Evolutionary conservation across 768 basidiomycete species (phyloP).

Genomic region (Hebeloma cylindrosporum): DNA sequence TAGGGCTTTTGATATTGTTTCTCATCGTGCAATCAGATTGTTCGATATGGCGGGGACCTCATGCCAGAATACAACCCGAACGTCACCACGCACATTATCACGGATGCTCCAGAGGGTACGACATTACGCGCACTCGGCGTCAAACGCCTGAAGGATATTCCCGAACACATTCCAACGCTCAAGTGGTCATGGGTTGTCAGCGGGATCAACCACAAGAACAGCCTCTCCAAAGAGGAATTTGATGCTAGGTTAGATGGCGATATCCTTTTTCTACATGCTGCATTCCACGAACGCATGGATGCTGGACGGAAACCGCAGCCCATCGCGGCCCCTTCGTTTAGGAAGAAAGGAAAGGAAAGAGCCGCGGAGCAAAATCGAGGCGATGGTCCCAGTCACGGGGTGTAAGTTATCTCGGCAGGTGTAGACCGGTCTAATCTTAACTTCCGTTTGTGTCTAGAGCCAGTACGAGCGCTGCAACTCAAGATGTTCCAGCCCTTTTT

Average conservation of each 20-base stretch:
- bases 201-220: conserved; percentile 30
- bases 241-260: conserved; percentile 33
- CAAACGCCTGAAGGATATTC: conserved; percentile 54
- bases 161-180: conserved; percentile 62
- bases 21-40: conserved; percentile 44
- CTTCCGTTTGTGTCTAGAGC: background rate
- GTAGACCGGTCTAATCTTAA: background rate
- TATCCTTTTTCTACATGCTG: conserved; percentile 47
- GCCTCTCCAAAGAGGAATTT: conserved; percentile 27
- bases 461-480: background rate
- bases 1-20: conserved; percentile 13
- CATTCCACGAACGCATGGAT: conserved; percentile 47
- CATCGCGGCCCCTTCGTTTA: conserved; percentile 13
- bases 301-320: conserved; percentile 34
- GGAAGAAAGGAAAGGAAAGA: conserved; percentile 30
- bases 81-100: conserved; percentile 67
- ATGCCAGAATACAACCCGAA: conserved; percentile 55
- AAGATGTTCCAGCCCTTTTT: background rate
- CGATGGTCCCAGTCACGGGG: conserved; percentile 1
- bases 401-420: too few relatives aligned
- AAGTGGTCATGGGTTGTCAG: conserved; percentile 61
- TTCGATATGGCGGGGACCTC: conserved; percentile 61
- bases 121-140: conserved; percentile 47
- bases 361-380: conserved; percentile 1
- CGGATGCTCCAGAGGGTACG: conserved; percentile 35